These are phyloP conservation scores for Rhododendron kiyosumense DNA, from an alignment of 148 eudicot species.

Conservation along the genomic window DNA sequence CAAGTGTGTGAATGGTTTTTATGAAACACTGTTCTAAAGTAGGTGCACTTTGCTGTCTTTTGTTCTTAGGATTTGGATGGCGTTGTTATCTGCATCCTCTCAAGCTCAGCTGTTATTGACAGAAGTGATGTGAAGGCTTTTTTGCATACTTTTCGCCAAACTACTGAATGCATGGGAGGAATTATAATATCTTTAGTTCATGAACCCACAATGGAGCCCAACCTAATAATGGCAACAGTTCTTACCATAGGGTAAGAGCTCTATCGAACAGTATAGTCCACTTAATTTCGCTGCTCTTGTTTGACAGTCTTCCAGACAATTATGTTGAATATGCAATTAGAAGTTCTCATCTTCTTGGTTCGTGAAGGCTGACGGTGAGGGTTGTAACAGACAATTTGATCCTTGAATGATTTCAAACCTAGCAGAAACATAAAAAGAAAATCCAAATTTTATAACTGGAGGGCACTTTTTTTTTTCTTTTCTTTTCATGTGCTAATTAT, in stretches of 20 bases:
- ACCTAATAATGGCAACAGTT: constrained; percentile 48
- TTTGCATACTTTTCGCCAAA: constrained; percentile 46
- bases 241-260: constrained; percentile 60
- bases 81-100: constrained; percentile 50
- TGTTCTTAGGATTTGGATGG: constrained; percentile 55
- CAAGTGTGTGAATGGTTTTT: background rate
- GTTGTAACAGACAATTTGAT: background rate
- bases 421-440: background rate
- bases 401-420: background rate
- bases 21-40: background rate
- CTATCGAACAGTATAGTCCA: background rate
- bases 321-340: background rate
- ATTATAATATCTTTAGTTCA: constrained; percentile 54
- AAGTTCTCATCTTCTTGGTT: background rate
- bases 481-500: background rate
- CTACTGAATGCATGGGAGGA: constrained; percentile 50
- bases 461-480: background rate
- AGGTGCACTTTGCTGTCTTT: background rate
- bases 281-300: background rate
- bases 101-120: constrained; percentile 54
- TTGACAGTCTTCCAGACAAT: background rate
- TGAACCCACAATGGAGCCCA: constrained; percentile 58
- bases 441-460: background rate
- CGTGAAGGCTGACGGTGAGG: background rate
- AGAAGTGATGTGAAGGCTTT: constrained; percentile 40